phyloP scores from a whole-genome alignment of 441 rosid genomes.

The Erodium trifolium region DNA sequence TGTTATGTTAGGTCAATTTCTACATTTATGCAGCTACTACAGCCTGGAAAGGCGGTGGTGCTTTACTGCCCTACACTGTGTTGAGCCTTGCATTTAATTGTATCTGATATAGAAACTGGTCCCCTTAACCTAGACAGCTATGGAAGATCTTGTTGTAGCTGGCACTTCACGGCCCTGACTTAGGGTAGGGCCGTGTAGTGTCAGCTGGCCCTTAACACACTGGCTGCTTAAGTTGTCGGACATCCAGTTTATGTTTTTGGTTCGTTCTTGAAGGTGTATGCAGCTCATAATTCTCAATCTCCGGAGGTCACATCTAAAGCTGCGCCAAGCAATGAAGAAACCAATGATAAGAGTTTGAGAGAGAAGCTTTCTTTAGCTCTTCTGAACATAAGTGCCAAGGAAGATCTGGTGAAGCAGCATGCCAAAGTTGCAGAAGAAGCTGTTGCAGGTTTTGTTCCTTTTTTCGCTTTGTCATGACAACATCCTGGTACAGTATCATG shows the following conservation, averaged over 20 bases:
- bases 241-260: too few relatives aligned
- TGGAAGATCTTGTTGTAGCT: background rate
- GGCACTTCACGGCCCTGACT: background rate
- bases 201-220: too few relatives aligned
- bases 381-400: conserved; percentile 54
- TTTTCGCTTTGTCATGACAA: background rate
- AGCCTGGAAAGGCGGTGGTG: background rate
- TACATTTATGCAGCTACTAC: background rate
- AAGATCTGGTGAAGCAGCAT: conserved; percentile 75
- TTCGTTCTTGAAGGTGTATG: conserved; percentile 25
- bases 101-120: background rate
- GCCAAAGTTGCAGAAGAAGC: conserved; percentile 96
- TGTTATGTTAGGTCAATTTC: background rate
- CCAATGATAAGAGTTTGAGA: conserved; percentile 36
- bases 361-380: conserved; percentile 75
- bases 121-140: background rate
- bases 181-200: too few relatives aligned
- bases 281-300: conserved; percentile 41
- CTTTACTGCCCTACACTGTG: background rate
- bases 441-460: conserved; percentile 43
- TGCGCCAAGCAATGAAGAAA: conserved; percentile 41
- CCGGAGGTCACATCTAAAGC: conserved; percentile 49
- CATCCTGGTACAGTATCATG: too few relatives aligned
- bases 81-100: background rate
- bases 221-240: too few relatives aligned